Evolutionary conservation across 2,329 filamentous ascomycete species (phyloP), one percentile per base, ranked within the genome.

Genomic region (Fusarium tjaetaba): DNA sequence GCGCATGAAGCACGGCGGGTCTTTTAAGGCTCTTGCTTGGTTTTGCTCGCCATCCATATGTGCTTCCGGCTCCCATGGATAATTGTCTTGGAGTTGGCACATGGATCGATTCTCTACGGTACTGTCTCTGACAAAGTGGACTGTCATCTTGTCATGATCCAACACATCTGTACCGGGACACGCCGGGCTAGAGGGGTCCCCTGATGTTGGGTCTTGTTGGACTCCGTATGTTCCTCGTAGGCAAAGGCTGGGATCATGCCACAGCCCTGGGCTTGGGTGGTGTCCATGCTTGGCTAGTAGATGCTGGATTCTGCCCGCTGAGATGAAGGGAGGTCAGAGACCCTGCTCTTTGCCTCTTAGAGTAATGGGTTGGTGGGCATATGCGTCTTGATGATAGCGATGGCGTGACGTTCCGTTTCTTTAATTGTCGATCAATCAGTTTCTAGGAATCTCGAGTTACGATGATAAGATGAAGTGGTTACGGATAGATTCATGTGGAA

Each of bases 111-210:
- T 64, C 39, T 34, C 42, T 72, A 57, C 68, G 51, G 38, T 52
- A 51, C 52, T 57, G 42, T 53, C 71, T 68, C 52, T 70, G 61
- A 51, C 69, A 72, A 75, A 78, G 76, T 78, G 76, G 76, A 78
- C 73, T 78, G 76, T 77, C 65, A 65, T 65, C 65, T 77, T 74
- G 72, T 70, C 72, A 74, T 74, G 72, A 64, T 75, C 65, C 72
- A 72, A 62, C 70, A 61, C 59, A 45, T 71, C 75, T 65, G 32
- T 68, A 59, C 71, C 74, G 76, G 76, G 76, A 70, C 72, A 69
- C 76, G 72, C 76, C 76, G 76, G 75, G 64, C 65, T 53, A 63
- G 68, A 74, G 64, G 68, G 65, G 28, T 45, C 15, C 24, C 43
- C 55, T 24, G 65, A 56, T 34, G 48, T 61, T 74, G 60, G 52